Evolutionary conservation across 148 eudicot genomes (phyloP).

Genomic region (Camellia japonica): DNA sequence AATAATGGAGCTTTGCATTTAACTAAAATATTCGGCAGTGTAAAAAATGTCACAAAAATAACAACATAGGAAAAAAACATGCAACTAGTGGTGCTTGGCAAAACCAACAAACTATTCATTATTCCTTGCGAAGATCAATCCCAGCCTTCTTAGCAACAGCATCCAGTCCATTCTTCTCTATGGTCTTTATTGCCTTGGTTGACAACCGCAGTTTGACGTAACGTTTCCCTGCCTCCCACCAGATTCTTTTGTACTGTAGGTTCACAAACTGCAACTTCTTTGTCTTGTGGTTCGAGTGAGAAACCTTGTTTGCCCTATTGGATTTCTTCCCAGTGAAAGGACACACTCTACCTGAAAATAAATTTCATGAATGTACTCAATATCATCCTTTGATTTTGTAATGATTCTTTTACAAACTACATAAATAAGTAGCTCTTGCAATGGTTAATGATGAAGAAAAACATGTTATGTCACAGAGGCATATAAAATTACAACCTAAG

Average conservation of each 20-base stretch:
- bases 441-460: not conserved
- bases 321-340: conserved; percentile 96
- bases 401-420: not conserved
- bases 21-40: not conserved
- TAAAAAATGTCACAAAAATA: not conserved
- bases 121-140: conserved; percentile 79
- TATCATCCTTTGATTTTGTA: not conserved
- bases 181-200: conserved; percentile 88
- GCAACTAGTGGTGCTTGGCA: conserved; percentile 10
- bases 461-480: not conserved
- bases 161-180: conserved; percentile 91
- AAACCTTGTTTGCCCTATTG: conserved; percentile 74
- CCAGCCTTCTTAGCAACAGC: conserved; percentile 97
- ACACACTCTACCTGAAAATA: conserved; percentile 73
- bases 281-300: conserved; percentile 88
- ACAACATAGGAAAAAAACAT: not conserved
- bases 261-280: conserved; percentile 79
- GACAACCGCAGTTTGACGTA: conserved; percentile 75
- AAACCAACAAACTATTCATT: conserved; percentile 9
- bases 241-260: conserved; percentile 79
- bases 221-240: conserved; percentile 99
- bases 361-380: not conserved
- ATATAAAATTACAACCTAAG: not conserved
- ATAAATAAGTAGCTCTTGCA: not conserved
- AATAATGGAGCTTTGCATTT: conserved; percentile 9